Base-by-base conservation (phyloP, 2,329 filamentous ascomycete genomes). In the Cephalotrichum gorgonifer region DNA sequence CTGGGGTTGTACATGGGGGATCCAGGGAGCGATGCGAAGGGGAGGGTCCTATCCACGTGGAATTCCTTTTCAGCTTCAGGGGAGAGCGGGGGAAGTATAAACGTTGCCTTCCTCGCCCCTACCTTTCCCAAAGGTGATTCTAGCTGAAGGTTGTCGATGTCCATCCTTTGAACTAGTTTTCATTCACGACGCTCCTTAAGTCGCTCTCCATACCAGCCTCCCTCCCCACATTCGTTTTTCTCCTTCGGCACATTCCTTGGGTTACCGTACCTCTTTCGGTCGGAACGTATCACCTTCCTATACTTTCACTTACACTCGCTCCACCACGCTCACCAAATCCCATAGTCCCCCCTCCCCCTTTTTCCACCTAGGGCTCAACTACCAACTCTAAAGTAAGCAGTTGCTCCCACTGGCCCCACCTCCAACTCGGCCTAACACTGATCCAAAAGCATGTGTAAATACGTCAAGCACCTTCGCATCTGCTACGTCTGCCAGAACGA, bases 391-490 rank as follows among this genome's bases (percentile, higher is more conserved):
- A 39, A 20, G 35, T 39, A 39, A 39, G 35, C 35, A 4, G 3
- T 20, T n/a, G 17, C 7, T 39, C n/a, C 35, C 35, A 14, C 35
- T 9, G n/a, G 7, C 17, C 12, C 7, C 35, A 39, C 17, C 17
- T 11, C 35, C 8, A 9, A 9, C 15, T 9, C 22, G 9, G 6
- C 3, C 35, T 39, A 22, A 27, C 17, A 45, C 2, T n/a, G 54
- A 58, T 28, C 33, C 50, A 54, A n/a, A n/a, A n/a, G 20, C 50
- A 68, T 67, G 66, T 68, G 65, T 56, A 64, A 60, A 55, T 67
- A 62, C 57, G 57, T 59, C 51, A 65, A 57, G 28, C 61, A 68
- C 53, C 54, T 65, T 41, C 60, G 64, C 43, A 55, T 58, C 47
- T 68, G 65, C 56, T 60, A 59, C 48, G 42, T 58, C 35, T 68